Conservation (phyloP, 495 filamentous ascomycete species). For the Penicillium odoratum region DNA sequence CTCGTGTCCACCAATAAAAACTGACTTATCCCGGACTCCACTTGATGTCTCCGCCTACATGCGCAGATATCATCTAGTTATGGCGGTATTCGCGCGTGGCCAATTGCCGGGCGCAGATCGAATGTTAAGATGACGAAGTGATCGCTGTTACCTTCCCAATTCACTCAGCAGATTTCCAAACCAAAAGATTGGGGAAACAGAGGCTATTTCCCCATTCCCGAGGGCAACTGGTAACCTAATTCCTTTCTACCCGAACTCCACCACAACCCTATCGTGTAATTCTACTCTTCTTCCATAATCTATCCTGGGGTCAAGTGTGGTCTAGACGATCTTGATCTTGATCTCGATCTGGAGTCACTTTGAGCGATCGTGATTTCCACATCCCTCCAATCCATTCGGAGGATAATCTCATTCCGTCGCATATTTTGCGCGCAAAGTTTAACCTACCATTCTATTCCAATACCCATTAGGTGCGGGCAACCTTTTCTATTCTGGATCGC, state of each 20-base stretch:
- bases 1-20: slow-evolving; percentile 24
- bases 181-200: slow-evolving; percentile 20
- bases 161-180: not conserved
- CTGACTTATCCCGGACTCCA: slow-evolving; percentile 21
- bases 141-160: slow-evolving; percentile 19
- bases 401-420: slow-evolving; percentile 19
- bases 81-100: slow-evolving; percentile 9
- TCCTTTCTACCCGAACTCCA: slow-evolving; percentile 16
- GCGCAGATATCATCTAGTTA: not conserved
- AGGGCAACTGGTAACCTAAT: slow-evolving; percentile 28
- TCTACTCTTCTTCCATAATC: slow-evolving; percentile 1
- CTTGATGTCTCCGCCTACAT: slow-evolving; percentile 13
- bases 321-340: no score
- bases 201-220: slow-evolving; percentile 24
- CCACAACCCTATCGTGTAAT: slow-evolving; percentile 19
- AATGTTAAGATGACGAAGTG: not conserved
- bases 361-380: slow-evolving; percentile 10
- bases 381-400: slow-evolving; percentile 10
- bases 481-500: slow-evolving; percentile 14
- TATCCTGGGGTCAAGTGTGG: not conserved
- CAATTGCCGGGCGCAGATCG: slow-evolving; percentile 12
- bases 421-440: slow-evolving; percentile 23
- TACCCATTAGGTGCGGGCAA: slow-evolving; percentile 14
- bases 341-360: slow-evolving; percentile 1
- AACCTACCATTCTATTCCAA: slow-evolving; percentile 2